These are phyloP conservation scores for Nitzschia sp. DNA, from an alignment of 108 stramenopile genomes.

Conservation along the genomic window DNA sequence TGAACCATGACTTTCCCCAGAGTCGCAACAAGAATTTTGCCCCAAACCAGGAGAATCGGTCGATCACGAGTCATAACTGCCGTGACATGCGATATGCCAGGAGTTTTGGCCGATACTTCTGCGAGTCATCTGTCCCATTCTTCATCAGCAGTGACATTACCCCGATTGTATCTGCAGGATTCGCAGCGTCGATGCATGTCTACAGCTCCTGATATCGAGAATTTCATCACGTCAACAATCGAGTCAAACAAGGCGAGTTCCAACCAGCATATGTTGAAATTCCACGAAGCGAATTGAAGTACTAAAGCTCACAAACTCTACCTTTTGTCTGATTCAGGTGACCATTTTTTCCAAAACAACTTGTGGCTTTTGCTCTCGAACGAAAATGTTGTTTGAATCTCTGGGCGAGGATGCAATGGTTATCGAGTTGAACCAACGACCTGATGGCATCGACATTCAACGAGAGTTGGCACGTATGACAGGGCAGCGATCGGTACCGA, in stretches of 20 bases:
- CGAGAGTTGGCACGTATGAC: conserved; percentile 36
- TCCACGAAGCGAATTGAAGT: too few relatives aligned
- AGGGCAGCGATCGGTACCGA: conserved; percentile 67
- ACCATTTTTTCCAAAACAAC: conserved; percentile 67
- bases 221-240: conserved; percentile 15
- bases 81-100: too few relatives aligned
- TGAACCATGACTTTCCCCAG: too few relatives aligned
- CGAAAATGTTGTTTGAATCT: conserved; percentile 59
- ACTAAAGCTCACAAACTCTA: too few relatives aligned
- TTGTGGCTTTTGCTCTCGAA: conserved; percentile 73
- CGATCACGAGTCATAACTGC: too few relatives aligned
- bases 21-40: too few relatives aligned
- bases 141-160: too few relatives aligned
- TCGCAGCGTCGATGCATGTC: background rate
- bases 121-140: too few relatives aligned
- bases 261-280: too few relatives aligned
- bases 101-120: too few relatives aligned
- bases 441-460: conserved; percentile 62
- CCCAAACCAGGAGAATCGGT: too few relatives aligned
- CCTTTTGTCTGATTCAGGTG: conserved; percentile 20
- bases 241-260: conserved; percentile 16
- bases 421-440: conserved; percentile 63
- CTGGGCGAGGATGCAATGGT: conserved; percentile 47
- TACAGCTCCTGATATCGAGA: background rate
- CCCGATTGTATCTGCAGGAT: too few relatives aligned